Conservation (phyloP, 495 filamentous ascomycete species). For the Penicillium bialowiezense region DNA sequence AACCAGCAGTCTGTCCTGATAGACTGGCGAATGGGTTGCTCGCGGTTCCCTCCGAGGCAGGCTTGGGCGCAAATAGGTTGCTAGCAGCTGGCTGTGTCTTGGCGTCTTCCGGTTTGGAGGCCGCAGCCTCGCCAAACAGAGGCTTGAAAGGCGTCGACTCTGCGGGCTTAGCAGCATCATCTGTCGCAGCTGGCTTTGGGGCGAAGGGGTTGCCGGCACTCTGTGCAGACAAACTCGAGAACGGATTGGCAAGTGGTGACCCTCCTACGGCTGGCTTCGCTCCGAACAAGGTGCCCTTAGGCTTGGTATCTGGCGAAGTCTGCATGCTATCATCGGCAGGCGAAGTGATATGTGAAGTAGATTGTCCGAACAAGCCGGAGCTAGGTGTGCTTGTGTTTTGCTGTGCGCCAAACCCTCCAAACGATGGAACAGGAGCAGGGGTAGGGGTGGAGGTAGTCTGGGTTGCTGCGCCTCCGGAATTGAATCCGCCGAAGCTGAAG, state of each 20-base stretch:
- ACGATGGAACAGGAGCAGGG: not conserved
- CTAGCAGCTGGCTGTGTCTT: not conserved
- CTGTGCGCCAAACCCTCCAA: conserved; percentile 24
- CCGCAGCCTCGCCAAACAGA: conserved; percentile 9
- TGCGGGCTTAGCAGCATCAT: conserved; percentile 3
- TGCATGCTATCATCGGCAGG: conserved; percentile 40
- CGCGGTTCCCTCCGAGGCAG: not conserved
- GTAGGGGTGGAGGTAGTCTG: conserved; percentile 4
- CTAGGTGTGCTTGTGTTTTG: conserved; percentile 12
- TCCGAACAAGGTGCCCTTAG: conserved; percentile 13
- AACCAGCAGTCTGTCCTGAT: not conserved
- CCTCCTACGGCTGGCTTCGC: conserved; percentile 6
- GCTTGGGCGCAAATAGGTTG: conserved; percentile 11
- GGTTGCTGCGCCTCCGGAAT: conserved; percentile 3
- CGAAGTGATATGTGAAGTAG: conserved; percentile 15
- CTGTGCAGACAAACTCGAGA: conserved; percentile 11
- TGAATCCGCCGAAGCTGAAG: conserved; percentile 24
- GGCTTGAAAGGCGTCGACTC: conserved; percentile 8
- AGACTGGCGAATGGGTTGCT: conserved; percentile 5
- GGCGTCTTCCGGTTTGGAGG: conserved; percentile 3
- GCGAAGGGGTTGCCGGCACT: conserved; percentile 9
- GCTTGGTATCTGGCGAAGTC: conserved; percentile 41
- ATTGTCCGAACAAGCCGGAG: conserved; percentile 22
- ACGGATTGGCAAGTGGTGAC: conserved; percentile 4
- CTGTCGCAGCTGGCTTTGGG: conserved; percentile 2